Evolutionary conservation across 139 green algal genomes (phyloP), one percentile per base, ranked within the genome.

Genomic region (Yamagishiella unicocca): DNA sequence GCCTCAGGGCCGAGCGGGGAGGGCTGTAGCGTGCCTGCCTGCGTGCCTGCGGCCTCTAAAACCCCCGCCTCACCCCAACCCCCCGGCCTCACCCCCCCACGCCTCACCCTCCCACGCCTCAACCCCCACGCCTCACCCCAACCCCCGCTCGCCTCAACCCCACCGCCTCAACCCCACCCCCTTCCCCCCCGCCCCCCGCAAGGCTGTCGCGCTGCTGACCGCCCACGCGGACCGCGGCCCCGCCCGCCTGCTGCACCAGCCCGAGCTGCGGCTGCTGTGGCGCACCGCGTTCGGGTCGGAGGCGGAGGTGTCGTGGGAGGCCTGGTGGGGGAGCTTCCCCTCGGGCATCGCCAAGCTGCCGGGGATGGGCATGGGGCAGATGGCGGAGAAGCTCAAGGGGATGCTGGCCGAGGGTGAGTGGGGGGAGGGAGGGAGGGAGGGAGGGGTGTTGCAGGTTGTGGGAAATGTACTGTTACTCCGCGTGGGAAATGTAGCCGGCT

Each of bases 221-320:
- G 61, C 79, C n/a, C 61, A 64, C 79, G 79, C 61, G 21, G 79
- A 85, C 58, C n/a, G 46, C 2, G 58, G 79, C 61, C 79, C 79
- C 61, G 61, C 61, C 25, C 79, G 79, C 29, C 79, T 85, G 61
- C 61, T 85, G 61, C 61, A 43, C 6, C 79, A 85, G 58, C 79
- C 79, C 61, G 79, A 85, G 79, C 58, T 85, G 79, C 79, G 79
- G 29, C 58, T 85, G 62, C 79, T 85, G 61, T 85, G 79, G 79
- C 79, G 61, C 12, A 12, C 29, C 6, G 7, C 29, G 4, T 76
- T 85, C 42, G 79, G 61, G 17, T 10, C 6, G 2, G 38, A 62
- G 40, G 29, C 79, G 24, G 79, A 85, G 42, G 79, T 85, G 55
- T 21, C 61, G 40, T 85, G 79, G 79, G 10, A 10, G 1, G 79